phyloP scores from a whole-genome alignment of 129 eudicot species.

The Solidago caesia region DNA sequence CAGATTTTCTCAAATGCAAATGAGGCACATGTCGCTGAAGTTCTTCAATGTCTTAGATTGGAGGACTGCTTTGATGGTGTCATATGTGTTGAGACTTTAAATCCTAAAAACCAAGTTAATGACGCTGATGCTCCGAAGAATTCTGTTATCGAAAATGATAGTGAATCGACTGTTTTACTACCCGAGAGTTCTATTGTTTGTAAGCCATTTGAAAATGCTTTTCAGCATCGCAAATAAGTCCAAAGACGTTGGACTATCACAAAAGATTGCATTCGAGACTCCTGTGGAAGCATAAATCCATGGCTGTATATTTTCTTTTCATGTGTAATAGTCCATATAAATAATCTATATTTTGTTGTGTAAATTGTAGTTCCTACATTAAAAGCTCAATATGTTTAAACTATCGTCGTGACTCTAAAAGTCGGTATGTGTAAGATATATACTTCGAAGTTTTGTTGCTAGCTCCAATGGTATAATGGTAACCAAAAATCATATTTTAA shows the following conservation, averaged over 20 bases:
- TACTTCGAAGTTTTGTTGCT: background rate
- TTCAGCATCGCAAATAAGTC: slow-evolving; percentile 52
- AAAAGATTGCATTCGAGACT: slow-evolving; percentile 60
- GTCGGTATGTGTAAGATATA: background rate
- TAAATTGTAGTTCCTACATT: background rate
- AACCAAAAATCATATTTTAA: no score
- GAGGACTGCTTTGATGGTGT: slow-evolving; percentile 85
- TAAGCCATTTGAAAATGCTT: slow-evolving; percentile 72
- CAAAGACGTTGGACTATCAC: slow-evolving; percentile 35
- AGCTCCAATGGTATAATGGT: background rate
- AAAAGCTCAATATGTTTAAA: slow-evolving; percentile 9
- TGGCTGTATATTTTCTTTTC: background rate
- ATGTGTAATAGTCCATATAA: background rate
- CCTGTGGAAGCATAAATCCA: slow-evolving; percentile 54
- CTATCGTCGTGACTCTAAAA: background rate
- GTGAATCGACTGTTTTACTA: slow-evolving; percentile 21
- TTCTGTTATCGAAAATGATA: slow-evolving; percentile 10
- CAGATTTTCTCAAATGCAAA: slow-evolving; percentile 93
- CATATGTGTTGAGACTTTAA: slow-evolving; percentile 76
- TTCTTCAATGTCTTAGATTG: slow-evolving; percentile 67
- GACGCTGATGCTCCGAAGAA: slow-evolving; percentile 2
- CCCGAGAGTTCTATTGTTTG: slow-evolving; percentile 62
- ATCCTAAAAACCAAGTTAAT: slow-evolving; percentile 35
- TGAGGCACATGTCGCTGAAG: slow-evolving; percentile 80
- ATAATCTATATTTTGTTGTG: background rate